These are phyloP conservation scores for Cladorrhinum sp. DNA, from an alignment of 2,329 filamentous ascomycete genomes.

Conservation along the genomic window DNA sequence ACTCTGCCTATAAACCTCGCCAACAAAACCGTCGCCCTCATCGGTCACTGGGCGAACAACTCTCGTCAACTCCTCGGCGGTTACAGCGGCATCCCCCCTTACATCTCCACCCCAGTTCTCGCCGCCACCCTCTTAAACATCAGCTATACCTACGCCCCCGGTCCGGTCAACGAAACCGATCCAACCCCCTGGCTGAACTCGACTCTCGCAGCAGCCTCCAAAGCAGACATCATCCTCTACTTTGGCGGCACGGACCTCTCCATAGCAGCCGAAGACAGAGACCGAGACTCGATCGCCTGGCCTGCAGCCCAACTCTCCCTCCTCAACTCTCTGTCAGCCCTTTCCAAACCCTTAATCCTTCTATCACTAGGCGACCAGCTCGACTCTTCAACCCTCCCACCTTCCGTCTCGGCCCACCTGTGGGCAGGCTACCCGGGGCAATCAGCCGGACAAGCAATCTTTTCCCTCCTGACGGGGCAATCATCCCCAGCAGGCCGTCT, in stretches of 20 bases:
- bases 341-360: constrained; percentile 48
- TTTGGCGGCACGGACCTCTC: constrained; percentile 54
- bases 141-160: constrained; percentile 30
- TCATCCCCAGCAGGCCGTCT: constrained; percentile 52
- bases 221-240: constrained; percentile 52
- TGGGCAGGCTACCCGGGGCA: constrained; percentile 62
- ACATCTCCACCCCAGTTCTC: constrained; percentile 50
- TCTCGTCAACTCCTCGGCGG: constrained; percentile 49
- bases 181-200: constrained; percentile 29
- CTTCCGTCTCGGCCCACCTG: constrained; percentile 49
- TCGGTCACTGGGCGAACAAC: constrained; percentile 53
- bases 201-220: constrained; percentile 38
- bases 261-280: constrained; percentile 50
- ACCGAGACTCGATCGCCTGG: constrained; percentile 52
- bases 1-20: constrained; percentile 34
- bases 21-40: constrained; percentile 47
- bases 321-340: constrained; percentile 43
- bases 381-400: constrained; percentile 50
- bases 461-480: constrained; percentile 52
- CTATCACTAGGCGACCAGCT: constrained; percentile 50
- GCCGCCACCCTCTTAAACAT: constrained; percentile 46
- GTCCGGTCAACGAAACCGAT: constrained; percentile 29
- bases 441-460: constrained; percentile 53
- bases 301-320: constrained; percentile 49
- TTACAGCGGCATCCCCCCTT: constrained; percentile 56